Conservation (phyloP, 768 basidiomycete species). For the Rhodotorula kratochvilovae region DNA sequence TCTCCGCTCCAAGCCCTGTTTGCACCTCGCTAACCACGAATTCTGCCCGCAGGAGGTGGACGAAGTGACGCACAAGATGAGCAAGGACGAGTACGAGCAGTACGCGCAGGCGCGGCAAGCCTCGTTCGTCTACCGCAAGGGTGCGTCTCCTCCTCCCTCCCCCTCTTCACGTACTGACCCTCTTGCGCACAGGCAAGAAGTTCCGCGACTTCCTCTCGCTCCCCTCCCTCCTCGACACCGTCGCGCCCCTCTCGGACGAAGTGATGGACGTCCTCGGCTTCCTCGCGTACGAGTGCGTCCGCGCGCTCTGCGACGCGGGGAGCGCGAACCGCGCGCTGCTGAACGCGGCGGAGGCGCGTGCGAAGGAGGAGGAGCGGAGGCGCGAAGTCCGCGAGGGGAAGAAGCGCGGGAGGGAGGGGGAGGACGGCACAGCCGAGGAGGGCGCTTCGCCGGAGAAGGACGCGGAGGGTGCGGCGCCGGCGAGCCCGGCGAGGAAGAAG, state of each 20-base stretch:
- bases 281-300: slow-evolving; percentile 94
- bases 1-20: background rate
- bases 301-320: slow-evolving; percentile 82
- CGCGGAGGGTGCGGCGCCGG: slow-evolving; percentile 45
- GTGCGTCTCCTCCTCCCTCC: slow-evolving; percentile 49
- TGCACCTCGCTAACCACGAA: background rate
- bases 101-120: slow-evolving; percentile 96
- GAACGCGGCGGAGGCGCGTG: slow-evolving; percentile 58
- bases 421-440: slow-evolving; percentile 46
- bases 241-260: slow-evolving; percentile 86
- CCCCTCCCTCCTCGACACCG: slow-evolving; percentile 58
- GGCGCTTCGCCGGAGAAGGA: slow-evolving; percentile 46
- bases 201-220: slow-evolving; percentile 92
- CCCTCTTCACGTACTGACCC: background rate
- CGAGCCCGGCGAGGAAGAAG: slow-evolving; percentile 62
- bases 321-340: slow-evolving; percentile 74
- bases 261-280: slow-evolving; percentile 95
- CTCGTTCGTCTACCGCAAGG: slow-evolving; percentile 94
- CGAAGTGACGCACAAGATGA: slow-evolving; percentile 91
- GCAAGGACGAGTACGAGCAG: slow-evolving; percentile 91
- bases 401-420: slow-evolving; percentile 4
- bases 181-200: slow-evolving; percentile 63
- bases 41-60: slow-evolving; percentile 68
- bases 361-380: background rate
- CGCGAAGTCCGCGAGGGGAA: background rate